phyloP scores from a whole-genome alignment of 1,284 basidiomycete species.

The Cutaneotrichosporon arboriforme region DNA sequence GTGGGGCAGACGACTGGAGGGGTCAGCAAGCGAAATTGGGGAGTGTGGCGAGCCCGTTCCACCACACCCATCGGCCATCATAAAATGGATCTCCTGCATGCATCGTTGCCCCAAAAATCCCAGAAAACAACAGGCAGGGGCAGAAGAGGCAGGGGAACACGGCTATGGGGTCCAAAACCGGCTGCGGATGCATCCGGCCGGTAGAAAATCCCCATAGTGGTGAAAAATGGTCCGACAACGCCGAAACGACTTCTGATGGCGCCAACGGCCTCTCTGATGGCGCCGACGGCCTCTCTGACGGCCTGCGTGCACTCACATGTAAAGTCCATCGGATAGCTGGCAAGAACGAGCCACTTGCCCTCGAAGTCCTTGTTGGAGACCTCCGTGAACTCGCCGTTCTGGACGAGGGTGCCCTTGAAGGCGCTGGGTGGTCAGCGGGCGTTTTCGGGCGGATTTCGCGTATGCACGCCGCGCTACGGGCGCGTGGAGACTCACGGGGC shows the following conservation, averaged over 20 bases:
- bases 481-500: constrained; percentile 38
- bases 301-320: constrained; percentile 49
- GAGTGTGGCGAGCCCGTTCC: not conserved
- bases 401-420: constrained; percentile 69
- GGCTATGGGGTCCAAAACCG: no score
- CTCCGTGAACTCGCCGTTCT: constrained; percentile 69
- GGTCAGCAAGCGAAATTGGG: not conserved
- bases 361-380: constrained; percentile 65
- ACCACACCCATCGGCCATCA: no score
- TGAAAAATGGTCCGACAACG: no score
- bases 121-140: no score
- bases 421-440: constrained; percentile 18
- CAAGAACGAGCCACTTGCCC: constrained; percentile 77
- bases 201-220: no score
- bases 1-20: constrained; percentile 71
- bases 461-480: not conserved
- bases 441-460: not conserved
- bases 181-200: no score
- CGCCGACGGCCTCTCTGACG: no score
- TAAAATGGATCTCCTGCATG: not conserved
- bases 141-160: no score
- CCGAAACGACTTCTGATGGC: not conserved
- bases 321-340: constrained; percentile 68
- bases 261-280: no score
- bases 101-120: no score